phyloP scores from a whole-genome alignment of 306 rosid species.

The Dalbergia cultrata region DNA sequence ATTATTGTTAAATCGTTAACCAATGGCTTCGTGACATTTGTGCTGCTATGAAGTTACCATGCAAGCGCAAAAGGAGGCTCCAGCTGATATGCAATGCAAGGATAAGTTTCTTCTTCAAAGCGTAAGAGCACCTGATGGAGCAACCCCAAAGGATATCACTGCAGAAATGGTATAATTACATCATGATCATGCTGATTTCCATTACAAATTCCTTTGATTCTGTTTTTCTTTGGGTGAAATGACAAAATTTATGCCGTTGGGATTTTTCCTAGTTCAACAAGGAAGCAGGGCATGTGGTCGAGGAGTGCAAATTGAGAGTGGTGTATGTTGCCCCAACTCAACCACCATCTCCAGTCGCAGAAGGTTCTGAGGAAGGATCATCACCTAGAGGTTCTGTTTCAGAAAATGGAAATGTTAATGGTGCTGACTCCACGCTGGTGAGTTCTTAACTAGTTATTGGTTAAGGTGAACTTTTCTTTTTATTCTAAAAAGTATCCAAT shows the following conservation, averaged over 20 bases:
- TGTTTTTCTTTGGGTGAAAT: constrained; percentile 10
- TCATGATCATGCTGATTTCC: constrained; percentile 6
- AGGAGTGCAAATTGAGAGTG: constrained; percentile 91
- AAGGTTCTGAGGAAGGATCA: constrained; percentile 93
- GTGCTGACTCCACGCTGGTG: constrained; percentile 64
- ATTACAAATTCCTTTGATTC: neutral
- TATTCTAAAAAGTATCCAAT: neutral
- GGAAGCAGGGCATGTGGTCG: constrained; percentile 84
- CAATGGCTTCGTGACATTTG: constrained; percentile 22
- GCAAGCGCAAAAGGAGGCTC: constrained; percentile 96
- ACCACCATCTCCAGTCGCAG: constrained; percentile 90
- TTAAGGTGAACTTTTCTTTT: constrained; percentile 23
- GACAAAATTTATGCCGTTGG: constrained; percentile 42
- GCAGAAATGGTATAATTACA: constrained; percentile 78
- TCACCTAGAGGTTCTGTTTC: constrained; percentile 83
- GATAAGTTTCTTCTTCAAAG: constrained; percentile 98
- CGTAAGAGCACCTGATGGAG: constrained; percentile 64
- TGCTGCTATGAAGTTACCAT: constrained; percentile 69
- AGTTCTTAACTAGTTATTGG: constrained; percentile 47
- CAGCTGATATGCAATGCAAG: constrained; percentile 90
- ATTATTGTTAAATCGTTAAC: neutral
- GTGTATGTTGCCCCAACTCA: constrained; percentile 84
- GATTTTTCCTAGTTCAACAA: constrained; percentile 72
- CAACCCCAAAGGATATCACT: constrained; percentile 66
- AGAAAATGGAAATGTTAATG: constrained; percentile 71